Conservation (phyloP, 257 asterid genomes). For the Gynochthodes officinalis region DNA sequence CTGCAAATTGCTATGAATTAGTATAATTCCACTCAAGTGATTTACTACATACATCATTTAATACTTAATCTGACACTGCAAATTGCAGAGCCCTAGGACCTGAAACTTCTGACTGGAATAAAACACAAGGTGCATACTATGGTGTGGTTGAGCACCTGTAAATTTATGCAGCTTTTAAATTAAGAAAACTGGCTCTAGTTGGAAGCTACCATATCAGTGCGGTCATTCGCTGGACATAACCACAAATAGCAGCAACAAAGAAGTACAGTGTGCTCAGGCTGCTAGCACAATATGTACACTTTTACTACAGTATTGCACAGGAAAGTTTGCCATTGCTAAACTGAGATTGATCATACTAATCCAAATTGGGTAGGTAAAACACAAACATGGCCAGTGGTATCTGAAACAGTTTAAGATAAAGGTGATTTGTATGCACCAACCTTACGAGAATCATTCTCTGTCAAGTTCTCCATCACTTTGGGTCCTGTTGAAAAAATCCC, state of each 20-base stretch:
- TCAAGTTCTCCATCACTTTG: conserved; percentile 24
- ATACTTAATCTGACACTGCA: not conserved
- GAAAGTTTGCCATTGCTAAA: not conserved
- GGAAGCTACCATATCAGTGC: not conserved
- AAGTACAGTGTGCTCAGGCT: no score
- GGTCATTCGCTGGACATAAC: not conserved
- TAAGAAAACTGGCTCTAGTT: not conserved
- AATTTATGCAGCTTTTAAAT: not conserved
- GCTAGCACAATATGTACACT: not conserved
- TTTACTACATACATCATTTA: not conserved
- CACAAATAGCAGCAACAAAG: not conserved
- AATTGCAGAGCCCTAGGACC: no score
- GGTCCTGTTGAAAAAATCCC: conserved; percentile 33
- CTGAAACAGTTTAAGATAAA: not conserved
- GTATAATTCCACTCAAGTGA: not conserved
- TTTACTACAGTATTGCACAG: not conserved
- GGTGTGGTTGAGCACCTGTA: not conserved
- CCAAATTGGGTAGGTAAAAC: not conserved
- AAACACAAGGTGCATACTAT: not conserved
- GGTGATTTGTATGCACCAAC: conserved; percentile 10
- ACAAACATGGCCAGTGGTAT: no score
- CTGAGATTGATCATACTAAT: not conserved
- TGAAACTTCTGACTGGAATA: not conserved
- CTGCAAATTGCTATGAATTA: not conserved
- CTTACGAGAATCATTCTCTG: conserved; percentile 36